Percentiles rank a stretch among this genome's conserved stretches.
phyloP scores from a whole-genome alignment of 1,139 yeast genomes.

The Ogataea hybrid region DNA sequence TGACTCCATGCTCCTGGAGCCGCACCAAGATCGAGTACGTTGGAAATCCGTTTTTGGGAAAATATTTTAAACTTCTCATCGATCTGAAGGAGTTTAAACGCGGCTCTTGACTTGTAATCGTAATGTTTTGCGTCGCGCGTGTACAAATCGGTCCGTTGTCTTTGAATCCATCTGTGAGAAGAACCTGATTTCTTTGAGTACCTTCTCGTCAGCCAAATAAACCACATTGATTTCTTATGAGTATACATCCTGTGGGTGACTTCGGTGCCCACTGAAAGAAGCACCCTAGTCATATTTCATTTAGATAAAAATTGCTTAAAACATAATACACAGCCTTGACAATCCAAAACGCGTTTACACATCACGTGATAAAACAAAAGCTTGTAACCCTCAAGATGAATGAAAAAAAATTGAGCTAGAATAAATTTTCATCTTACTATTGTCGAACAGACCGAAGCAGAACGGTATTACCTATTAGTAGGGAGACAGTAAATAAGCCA shows the following conservation, averaged over 20 bases:
- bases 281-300: not conserved
- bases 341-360: too few relatives aligned
- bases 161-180: conserved; percentile 69
- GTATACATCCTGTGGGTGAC: not conserved
- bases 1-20: conserved; percentile 98
- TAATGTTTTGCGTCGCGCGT: conserved; percentile 63
- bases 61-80: conserved; percentile 64
- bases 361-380: conserved; percentile 5
- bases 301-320: too few relatives aligned
- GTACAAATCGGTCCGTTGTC: conserved; percentile 65
- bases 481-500: conserved; percentile 64
- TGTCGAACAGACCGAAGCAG: conserved; percentile 35
- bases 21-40: conserved; percentile 85
- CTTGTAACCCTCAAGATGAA: not conserved
- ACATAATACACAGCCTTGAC: too few relatives aligned
- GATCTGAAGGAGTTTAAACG: conserved; percentile 75
- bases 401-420: not conserved
- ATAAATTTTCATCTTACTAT: conserved; percentile 4
- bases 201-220: not conserved
- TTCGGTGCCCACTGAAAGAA: not conserved
- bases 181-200: conserved; percentile 35
- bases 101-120: conserved; percentile 81
- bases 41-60: conserved; percentile 40
- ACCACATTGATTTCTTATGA: not conserved
- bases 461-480: conserved; percentile 39